Evolutionary conservation across 2,329 filamentous ascomycete species (phyloP).

Genomic region (Shiraia bambusicola): DNA sequence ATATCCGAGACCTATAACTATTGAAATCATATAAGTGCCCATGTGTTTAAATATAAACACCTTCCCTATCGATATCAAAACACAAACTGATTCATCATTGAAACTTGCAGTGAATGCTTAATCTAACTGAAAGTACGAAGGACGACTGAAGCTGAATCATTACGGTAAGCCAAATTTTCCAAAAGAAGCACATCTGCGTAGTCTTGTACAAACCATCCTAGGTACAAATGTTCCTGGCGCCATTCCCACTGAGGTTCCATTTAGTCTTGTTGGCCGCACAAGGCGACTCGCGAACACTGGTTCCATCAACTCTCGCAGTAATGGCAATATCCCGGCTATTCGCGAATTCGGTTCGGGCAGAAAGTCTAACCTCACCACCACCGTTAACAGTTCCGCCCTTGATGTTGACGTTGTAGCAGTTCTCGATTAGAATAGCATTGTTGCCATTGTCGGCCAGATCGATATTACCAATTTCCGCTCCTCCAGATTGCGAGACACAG

Average conservation of each 20-base stretch:
- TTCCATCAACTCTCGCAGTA: conserved; percentile 53
- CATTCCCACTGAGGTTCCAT: conserved; percentile 54
- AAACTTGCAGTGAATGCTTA: no score
- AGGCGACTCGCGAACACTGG: conserved; percentile 55
- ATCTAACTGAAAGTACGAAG: no score
- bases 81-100: no score
- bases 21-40: no score
- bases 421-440: conserved; percentile 61
- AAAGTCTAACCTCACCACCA: conserved; percentile 58
- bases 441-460: conserved; percentile 57
- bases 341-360: conserved; percentile 57
- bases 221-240: conserved; percentile 23
- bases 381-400: conserved; percentile 54
- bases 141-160: no score
- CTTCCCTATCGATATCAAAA: no score
- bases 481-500: conserved; percentile 59
- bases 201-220: conserved; percentile 1
- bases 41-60: no score
- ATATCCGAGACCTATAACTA: no score
- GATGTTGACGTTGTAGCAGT: conserved; percentile 60
- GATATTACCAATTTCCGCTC: conserved; percentile 52
- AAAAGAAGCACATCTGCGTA: no score
- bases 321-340: conserved; percentile 57
- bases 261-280: conserved; percentile 55
- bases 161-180: no score